Evolutionary conservation across 331 rosid genomes (phyloP).

Genomic region (Arachis monticola): DNA sequence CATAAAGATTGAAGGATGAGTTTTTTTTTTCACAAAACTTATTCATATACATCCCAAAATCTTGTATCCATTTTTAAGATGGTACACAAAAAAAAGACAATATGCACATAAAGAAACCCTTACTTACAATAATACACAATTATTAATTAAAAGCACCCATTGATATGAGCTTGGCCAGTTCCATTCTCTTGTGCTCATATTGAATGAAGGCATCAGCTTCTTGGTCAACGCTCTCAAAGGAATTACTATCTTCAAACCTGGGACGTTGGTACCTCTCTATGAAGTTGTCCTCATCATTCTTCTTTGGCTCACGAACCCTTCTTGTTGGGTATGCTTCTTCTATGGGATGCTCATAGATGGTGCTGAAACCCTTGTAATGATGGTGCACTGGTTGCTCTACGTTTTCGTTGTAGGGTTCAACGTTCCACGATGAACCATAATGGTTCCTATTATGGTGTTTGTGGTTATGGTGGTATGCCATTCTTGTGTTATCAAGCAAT

Average conservation of each 20-base stretch:
- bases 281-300: not conserved
- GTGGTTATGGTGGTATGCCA: conserved; percentile 34
- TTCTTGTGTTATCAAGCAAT: not conserved
- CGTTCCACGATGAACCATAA: not conserved
- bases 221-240: conserved; percentile 32
- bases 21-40: not conserved
- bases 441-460: conserved; percentile 8
- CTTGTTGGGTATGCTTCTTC: not conserved
- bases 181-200: conserved; percentile 40
- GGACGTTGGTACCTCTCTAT: not conserved
- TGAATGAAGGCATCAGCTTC: conserved; percentile 44
- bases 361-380: conserved; percentile 18
- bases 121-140: not conserved
- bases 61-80: conserved; percentile 16
- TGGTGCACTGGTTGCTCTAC: not conserved
- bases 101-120: conserved; percentile 8
- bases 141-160: not conserved
- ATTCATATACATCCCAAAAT: conserved; percentile 23
- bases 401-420: conserved; percentile 6
- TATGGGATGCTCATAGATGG: conserved; percentile 5
- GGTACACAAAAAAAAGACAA: not conserved
- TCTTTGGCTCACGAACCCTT: not conserved
- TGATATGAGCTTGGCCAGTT: conserved; percentile 35
- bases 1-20: conserved; percentile 17
- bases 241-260: not conserved